A percentile compares a stretch with the other conserved stretches of the same genome.
Conservation (phyloP, 345 rosid species). For the Citrus sp. region DNA sequence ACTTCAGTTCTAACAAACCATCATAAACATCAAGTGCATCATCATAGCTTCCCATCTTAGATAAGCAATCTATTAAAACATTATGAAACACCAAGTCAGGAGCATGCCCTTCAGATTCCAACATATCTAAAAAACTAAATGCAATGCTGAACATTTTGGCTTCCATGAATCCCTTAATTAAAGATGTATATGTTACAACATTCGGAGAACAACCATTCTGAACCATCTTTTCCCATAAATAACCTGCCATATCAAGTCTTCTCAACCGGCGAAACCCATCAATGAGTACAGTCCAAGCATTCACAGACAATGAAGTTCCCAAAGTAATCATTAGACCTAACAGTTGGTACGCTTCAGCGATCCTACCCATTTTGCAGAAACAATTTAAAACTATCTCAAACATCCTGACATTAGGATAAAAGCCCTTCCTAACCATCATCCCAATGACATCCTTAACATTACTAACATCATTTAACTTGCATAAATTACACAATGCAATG, state of each 20-base stretch:
- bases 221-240: constrained; percentile 52
- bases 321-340: constrained; percentile 44
- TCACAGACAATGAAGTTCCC: constrained; percentile 49
- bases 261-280: constrained; percentile 40
- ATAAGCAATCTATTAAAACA: constrained; percentile 51
- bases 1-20: constrained; percentile 31
- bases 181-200: constrained; percentile 57
- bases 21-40: constrained; percentile 49
- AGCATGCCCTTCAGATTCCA: constrained; percentile 39
- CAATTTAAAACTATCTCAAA: constrained; percentile 51
- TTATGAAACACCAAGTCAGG: constrained; percentile 67
- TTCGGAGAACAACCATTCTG: constrained; percentile 51
- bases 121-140: constrained; percentile 30
- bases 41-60: constrained; percentile 51
- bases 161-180: constrained; percentile 56
- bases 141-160: constrained; percentile 45
- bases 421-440: constrained; percentile 51
- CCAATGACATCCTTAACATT: constrained; percentile 35
- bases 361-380: constrained; percentile 41
- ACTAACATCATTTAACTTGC: constrained; percentile 38
- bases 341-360: constrained; percentile 44
- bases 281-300: constrained; percentile 52
- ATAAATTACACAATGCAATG: constrained; percentile 54
- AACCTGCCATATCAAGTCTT: constrained; percentile 43
- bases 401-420: constrained; percentile 53